Conservation (phyloP, 2,329 filamentous ascomycete genomes). For the Venturia aucupariae region DNA sequence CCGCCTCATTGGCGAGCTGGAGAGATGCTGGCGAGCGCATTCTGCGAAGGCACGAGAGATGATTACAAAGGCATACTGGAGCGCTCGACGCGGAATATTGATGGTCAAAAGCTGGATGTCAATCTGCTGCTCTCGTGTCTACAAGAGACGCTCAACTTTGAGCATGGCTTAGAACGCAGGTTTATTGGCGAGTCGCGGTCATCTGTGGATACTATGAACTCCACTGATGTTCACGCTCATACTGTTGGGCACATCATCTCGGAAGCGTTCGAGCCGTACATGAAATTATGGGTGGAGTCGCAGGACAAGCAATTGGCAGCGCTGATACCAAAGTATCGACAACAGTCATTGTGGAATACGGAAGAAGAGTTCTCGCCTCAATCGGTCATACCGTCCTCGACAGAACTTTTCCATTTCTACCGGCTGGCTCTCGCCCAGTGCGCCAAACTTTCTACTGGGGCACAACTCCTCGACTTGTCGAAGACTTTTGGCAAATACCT, state of each 20-base stretch:
- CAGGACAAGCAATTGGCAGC: constrained; percentile 79
- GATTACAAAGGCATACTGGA: constrained; percentile 93
- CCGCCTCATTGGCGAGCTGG: constrained; percentile 81
- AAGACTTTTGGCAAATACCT: constrained; percentile 84
- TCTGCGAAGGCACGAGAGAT: constrained; percentile 90
- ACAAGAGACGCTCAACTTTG: constrained; percentile 94
- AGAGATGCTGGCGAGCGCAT: constrained; percentile 80
- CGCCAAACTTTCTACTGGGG: constrained; percentile 89
- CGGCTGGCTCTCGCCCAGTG: constrained; percentile 88
- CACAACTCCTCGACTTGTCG: constrained; percentile 73
- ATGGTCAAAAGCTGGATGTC: constrained; percentile 77
- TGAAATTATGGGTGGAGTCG: constrained; percentile 94
- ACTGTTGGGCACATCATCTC: constrained; percentile 88
- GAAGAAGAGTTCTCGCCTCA: constrained; percentile 92
- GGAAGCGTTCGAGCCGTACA: constrained; percentile 91
- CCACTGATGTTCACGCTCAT: constrained; percentile 63
- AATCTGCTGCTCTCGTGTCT: constrained; percentile 80
- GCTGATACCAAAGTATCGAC: constrained; percentile 81
- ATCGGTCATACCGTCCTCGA: constrained; percentile 84
- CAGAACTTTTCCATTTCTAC: constrained; percentile 96
- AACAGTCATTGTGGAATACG: constrained; percentile 65
- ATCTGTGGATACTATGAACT: constrained; percentile 92
- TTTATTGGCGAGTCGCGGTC: constrained; percentile 63
- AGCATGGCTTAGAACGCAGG: constrained; percentile 77
- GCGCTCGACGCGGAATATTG: constrained; percentile 68